Conservation (phyloP, 441 rosid species). For the Brassica balearica region DNA sequence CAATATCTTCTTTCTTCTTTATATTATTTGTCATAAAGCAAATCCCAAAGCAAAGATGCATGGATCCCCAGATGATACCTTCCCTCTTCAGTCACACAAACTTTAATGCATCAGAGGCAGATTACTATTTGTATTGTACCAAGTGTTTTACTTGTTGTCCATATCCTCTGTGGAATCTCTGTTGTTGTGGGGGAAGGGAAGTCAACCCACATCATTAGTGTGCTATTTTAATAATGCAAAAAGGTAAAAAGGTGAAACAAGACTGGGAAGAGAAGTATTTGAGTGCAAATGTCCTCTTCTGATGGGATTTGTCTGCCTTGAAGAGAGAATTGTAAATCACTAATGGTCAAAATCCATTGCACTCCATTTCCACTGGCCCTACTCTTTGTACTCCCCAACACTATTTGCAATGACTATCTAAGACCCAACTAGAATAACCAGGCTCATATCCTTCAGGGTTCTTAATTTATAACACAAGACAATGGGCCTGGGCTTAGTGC, state of each 20-base stretch:
- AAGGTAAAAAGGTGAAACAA: constrained; percentile 29
- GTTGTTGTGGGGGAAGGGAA: constrained; percentile 39
- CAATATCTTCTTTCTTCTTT: constrained; percentile 28
- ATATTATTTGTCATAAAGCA: constrained; percentile 31
- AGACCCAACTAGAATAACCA: constrained; percentile 21
- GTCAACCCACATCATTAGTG: constrained; percentile 48
- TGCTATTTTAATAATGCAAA: constrained; percentile 41
- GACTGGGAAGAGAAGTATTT: constrained; percentile 35
- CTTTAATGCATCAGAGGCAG: constrained; percentile 21
- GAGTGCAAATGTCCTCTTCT: constrained; percentile 41
- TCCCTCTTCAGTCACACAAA: constrained; percentile 18
- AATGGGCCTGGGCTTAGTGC: constrained; percentile 39
- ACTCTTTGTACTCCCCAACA: constrained; percentile 29
- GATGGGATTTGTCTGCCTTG: constrained; percentile 44
- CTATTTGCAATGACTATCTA: constrained; percentile 26
- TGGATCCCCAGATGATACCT: constrained; percentile 35
- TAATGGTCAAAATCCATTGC: constrained; percentile 31
- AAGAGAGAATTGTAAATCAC: constrained; percentile 33
- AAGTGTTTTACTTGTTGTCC: constrained; percentile 35
- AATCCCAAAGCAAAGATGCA: constrained; percentile 37
- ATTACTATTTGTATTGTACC: constrained; percentile 18
- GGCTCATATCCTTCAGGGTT: constrained; percentile 2
- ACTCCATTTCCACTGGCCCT: constrained; percentile 40
- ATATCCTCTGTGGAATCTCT: constrained; percentile 30
- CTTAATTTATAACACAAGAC: constrained; percentile 22